Evolutionary conservation across 441 rosid species (phyloP), one percentile per base, ranked within the genome.

Genomic region (Heliophila coronopifolia): DNA sequence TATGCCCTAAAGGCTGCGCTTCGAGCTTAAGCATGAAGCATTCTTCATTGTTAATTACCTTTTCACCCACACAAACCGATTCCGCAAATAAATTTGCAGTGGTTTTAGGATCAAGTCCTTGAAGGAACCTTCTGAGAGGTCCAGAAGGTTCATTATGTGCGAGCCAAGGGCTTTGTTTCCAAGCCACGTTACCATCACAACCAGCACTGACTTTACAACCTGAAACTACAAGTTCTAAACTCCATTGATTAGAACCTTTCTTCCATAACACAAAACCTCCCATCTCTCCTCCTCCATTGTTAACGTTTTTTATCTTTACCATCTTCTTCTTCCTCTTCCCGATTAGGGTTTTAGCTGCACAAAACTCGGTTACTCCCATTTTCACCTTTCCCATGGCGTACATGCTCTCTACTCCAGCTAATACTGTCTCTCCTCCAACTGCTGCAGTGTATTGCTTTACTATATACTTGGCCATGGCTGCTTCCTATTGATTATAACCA

Each of bases 201-300:
- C 94, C 96, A 0, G 91, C 94, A 57, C 94, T 86, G 20, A 91
- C 79, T 66, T 91, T 91, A 70, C 79, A 79, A 0, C 98, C 96
- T 1, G 94, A 77, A 27, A 80, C 95, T 45, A 91, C 82, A 43
- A 86, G 67, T 71, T 91, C 98, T 57, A 91, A 66, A 72, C 96
- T 76, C 98, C 98, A 91, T 28, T 84, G 77, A 12, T 78, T 88
- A 3, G 82, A 77, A 66, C 81, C 73, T 68, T 91, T 91, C 61
- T 84, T 84, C 98, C 98, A 91, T 5, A 90, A 54, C 54, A 90
- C 96, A 41, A 86, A 90, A 7, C 98, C 98, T 5, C 95, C 98
- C 58, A 84, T 52, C 57, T 90, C 98, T 13, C 86, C 78, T 13
- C 79, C 73, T 10, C 79, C 73, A 2, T 79, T 61, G 27, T 48